Evolutionary conservation across 108 stramenopile species (phyloP).

Genomic region (Aurantiochytrium sp.): DNA sequence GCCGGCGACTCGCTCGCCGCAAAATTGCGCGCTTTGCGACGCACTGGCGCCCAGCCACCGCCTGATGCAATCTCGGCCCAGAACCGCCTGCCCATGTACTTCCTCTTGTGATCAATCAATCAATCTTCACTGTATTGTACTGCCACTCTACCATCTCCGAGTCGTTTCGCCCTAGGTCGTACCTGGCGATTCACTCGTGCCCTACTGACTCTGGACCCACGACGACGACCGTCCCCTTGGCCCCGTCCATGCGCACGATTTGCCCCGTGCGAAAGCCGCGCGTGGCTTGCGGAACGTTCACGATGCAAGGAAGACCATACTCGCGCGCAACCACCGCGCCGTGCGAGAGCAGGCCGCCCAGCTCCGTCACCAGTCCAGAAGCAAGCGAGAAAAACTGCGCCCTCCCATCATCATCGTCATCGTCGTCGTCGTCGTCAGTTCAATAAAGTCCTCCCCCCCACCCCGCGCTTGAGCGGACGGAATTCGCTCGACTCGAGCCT

Average conservation of each 20-base stretch:
- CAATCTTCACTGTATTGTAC: neutral
- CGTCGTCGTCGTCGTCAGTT: neutral
- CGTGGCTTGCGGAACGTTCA: neutral
- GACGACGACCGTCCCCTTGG: neutral
- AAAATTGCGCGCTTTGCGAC: neutral
- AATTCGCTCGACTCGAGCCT: neutral
- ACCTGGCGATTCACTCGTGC: no score
- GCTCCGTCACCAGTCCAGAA: neutral
- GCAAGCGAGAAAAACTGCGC: conserved; percentile 4
- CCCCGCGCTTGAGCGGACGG: neutral
- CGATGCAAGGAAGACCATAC: neutral
- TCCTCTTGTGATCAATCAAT: neutral
- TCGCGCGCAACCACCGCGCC: neutral
- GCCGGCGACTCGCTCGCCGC: no score
- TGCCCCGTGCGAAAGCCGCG: neutral
- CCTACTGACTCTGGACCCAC: no score
- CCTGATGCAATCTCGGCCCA: neutral
- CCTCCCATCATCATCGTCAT: neutral
- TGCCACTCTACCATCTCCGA: neutral
- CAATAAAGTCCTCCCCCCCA: neutral
- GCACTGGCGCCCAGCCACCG: neutral
- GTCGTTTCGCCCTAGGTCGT: no score
- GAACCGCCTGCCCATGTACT: neutral
- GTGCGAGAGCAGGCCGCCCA: neutral
- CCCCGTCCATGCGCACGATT: neutral